phyloP scores from a whole-genome alignment of 2,329 filamentous ascomycete genomes.

The Eutypella sp. region DNA sequence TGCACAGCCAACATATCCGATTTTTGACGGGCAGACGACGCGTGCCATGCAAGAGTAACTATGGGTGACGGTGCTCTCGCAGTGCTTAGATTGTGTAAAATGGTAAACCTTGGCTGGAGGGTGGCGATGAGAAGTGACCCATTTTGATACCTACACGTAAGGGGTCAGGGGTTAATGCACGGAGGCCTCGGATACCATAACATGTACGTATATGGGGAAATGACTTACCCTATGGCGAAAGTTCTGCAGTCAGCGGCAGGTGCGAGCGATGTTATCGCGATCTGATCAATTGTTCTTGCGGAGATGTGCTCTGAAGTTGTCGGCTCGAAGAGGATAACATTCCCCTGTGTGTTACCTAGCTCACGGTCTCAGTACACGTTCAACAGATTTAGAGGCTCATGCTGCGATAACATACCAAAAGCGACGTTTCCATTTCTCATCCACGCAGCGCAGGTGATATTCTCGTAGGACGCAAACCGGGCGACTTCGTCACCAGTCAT shows the following conservation, averaged over 20 bases:
- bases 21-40: constrained; percentile 90
- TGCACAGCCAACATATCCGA: constrained; percentile 97
- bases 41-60: constrained; percentile 86
- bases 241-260: constrained; percentile 86
- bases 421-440: constrained; percentile 97
- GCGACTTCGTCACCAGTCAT: constrained; percentile 86
- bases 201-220: background rate
- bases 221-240: constrained; percentile 83
- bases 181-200: constrained; percentile 4
- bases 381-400: constrained; percentile 8
- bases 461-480: constrained; percentile 87
- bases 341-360: constrained; percentile 84
- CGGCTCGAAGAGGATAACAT: constrained; percentile 91
- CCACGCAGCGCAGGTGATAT: constrained; percentile 80
- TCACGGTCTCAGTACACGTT: constrained; percentile 15
- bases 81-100: constrained; percentile 86
- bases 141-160: constrained; percentile 76
- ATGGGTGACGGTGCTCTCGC: constrained; percentile 81
- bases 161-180: constrained; percentile 11
- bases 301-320: constrained; percentile 90
- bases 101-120: constrained; percentile 86
- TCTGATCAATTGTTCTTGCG: constrained; percentile 81
- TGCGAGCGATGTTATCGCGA: constrained; percentile 89
- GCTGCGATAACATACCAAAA: constrained; percentile 64
- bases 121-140: constrained; percentile 88